These are phyloP conservation scores for Ceratocystis lukuohia DNA, from an alignment of 2,329 filamentous ascomycete genomes.

Conservation along the genomic window DNA sequence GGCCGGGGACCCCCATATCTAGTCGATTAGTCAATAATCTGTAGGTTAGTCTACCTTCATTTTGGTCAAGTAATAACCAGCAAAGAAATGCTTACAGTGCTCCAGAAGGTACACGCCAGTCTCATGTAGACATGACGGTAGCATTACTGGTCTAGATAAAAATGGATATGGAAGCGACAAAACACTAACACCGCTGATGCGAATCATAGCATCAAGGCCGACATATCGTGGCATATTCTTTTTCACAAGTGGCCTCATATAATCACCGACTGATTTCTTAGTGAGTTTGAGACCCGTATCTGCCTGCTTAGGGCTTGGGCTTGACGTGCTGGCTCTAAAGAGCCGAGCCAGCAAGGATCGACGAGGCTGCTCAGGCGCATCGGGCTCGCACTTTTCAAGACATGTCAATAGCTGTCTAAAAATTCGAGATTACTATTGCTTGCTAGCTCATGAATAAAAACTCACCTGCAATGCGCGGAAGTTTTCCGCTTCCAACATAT, in stretches of 20 bases:
- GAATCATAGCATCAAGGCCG: constrained; percentile 45
- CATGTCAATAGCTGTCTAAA: constrained; percentile 14
- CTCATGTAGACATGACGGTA: constrained; percentile 54
- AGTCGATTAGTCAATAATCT: not conserved
- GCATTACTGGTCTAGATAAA: constrained; percentile 40
- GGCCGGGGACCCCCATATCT: constrained; percentile 37
- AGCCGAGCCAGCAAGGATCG: constrained; percentile 17
- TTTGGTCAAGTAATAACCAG: not conserved
- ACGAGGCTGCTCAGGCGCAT: constrained; percentile 19
- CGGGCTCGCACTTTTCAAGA: constrained; percentile 19
- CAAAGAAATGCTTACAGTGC: constrained; percentile 33
- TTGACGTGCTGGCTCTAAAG: constrained; percentile 11
- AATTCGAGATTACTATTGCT: not conserved
- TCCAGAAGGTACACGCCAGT: constrained; percentile 51
- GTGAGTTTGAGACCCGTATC: constrained; percentile 13
- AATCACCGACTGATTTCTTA: constrained; percentile 17
- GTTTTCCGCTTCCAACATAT: constrained; percentile 29
- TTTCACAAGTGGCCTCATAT: constrained; percentile 18
- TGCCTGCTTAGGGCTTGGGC: not conserved
- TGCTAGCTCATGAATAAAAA: not conserved
- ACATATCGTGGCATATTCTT: constrained; percentile 23
- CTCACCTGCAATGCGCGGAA: constrained; percentile 28
- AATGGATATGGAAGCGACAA: constrained; percentile 48
- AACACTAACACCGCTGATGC: constrained; percentile 48
- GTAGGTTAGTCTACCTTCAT: not conserved